Base-by-base conservation (phyloP, 768 basidiomycete genomes). In the Cantharellus anzutake region DNA sequence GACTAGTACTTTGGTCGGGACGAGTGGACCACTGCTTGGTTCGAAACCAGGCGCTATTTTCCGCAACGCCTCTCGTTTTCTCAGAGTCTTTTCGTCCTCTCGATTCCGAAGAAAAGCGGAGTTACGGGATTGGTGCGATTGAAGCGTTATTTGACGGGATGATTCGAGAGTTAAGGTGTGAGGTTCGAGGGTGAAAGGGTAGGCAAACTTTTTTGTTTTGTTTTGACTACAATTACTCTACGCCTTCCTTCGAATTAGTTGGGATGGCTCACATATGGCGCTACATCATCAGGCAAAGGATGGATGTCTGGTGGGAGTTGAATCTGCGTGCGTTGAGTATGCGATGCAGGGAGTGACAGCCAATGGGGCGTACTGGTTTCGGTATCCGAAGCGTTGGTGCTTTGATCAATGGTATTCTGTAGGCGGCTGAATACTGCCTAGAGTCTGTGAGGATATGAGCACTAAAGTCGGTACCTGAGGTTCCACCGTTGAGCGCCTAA, bases 151-250 rank as follows among this genome's bases (percentile, higher is more conserved):
- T 53, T 82, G 75, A 1, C 88, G 82, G 0, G 86, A 76, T 0
- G 84, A 80, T 67, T 86, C 86, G 44, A 88, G 71, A 1, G 80
- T 78, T 58, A 93, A 70, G 64, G 90, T 75, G 68, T 94, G 92
- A 0, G 82, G 79, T 67, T 98, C 94, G 57, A 98, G 78, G 2
- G 91, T 85, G 74, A 90, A 97, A 2, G 94, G 93, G 67, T 97
- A 98, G 50, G 87, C 94, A 66, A 97, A 96, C 93, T 98, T 68
- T 59, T n/a, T 5, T 57, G n/a, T n/a, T n/a, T n/a, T n/a, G n/a
- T 57, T 39, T 5, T 53, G 63, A 38, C 58, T 58, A 48, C 50
- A 52, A 42, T 61, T 34, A 34, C n/a, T n/a, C n/a, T n/a, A n/a
- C n/a, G n/a, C n/a, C n/a, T 51, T 51, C 60, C 3, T 57, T 58